These are phyloP conservation scores for Fomitopsis palustris DNA, from an alignment of 1,284 basidiomycete species.

Conservation along the genomic window DNA sequence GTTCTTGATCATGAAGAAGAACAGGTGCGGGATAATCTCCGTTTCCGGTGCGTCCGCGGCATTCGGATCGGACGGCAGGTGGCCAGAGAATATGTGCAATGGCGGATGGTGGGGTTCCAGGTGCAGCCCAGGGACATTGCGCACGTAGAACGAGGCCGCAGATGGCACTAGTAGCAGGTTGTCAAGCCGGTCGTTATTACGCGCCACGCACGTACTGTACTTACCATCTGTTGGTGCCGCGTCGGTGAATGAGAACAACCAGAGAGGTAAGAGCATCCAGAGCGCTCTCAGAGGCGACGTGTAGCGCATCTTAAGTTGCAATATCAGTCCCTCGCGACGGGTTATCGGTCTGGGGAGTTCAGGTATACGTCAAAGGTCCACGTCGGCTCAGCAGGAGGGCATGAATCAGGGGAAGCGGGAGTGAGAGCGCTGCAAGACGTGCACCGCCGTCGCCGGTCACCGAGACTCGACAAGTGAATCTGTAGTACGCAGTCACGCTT, in stretches of 20 bases:
- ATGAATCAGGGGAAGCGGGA: not conserved
- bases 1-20: constrained; percentile 90
- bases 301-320: not conserved
- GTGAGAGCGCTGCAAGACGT: not conserved
- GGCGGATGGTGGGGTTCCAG: constrained; percentile 71
- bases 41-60: constrained; percentile 41
- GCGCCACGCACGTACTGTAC: constrained; percentile 3
- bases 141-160: constrained; percentile 84
- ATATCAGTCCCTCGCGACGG: not conserved
- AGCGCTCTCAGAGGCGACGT: not conserved
- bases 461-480: not conserved
- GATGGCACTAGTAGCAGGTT: constrained; percentile 50
- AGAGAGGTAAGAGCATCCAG: constrained; percentile 2
- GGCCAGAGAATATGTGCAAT: constrained; percentile 78
- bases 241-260: not conserved
- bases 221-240: constrained; percentile 46
- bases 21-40: constrained; percentile 75
- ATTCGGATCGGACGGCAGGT: constrained; percentile 78
- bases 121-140: constrained; percentile 70
- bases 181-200: not conserved
- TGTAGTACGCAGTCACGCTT: too few species aligned
- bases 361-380: too few species aligned
- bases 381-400: not conserved
- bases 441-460: not conserved
- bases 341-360: not conserved